Base-by-base conservation (phyloP, 2,329 filamentous ascomycete genomes). In the Chaetomium olivaceum region DNA sequence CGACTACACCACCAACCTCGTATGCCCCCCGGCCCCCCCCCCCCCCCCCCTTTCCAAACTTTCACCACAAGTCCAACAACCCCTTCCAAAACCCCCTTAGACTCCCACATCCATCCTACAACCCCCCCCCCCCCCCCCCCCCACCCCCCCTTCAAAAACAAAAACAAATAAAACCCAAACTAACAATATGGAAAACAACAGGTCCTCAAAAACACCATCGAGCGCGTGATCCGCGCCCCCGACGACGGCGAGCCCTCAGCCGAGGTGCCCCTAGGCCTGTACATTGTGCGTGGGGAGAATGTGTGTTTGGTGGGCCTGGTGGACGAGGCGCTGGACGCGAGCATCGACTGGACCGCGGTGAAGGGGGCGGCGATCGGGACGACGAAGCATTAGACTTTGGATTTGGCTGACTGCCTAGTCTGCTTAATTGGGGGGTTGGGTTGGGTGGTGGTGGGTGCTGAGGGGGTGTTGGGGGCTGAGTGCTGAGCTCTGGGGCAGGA, bases 261-360 rank as follows among this genome's bases (percentile, higher is more conserved):
- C 65, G 88, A 95, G 75, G 89, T 95, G 21, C 88, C 90, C 4
- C 87, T 97, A 68, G 95, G 95, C 1, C 80, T 98, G 6, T 98
- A 97, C 77, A 85, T 99, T 65, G 91, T 99, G 64, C 87, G 95
- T 67, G 95, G 95, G 61, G 95, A 99, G 77, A 97, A 96, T 74
- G 94, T 99, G 57, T 93, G 93, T 68, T 84, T 96, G 19, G 91
- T 95, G 65, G 95, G 95, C 2, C 82, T 96, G 64, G 89, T 99
- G 36, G 93, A 99, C 77, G 93, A 97, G 78, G 85, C 91, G 72
- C 81, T 98, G 66, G 95, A 99, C 79, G 85, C 84, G 48, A 93
- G 90, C 73, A 98, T 99, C 75, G 89, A 97, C 80, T 99, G 95
- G 95, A 84, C 85, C 23, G 89, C 96, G 77, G 95, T 99, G 48